Evolutionary conservation across 768 basidiomycete species (phyloP), one percentile per base, ranked within the genome.

Genomic region (Dioszegia crocea): DNA sequence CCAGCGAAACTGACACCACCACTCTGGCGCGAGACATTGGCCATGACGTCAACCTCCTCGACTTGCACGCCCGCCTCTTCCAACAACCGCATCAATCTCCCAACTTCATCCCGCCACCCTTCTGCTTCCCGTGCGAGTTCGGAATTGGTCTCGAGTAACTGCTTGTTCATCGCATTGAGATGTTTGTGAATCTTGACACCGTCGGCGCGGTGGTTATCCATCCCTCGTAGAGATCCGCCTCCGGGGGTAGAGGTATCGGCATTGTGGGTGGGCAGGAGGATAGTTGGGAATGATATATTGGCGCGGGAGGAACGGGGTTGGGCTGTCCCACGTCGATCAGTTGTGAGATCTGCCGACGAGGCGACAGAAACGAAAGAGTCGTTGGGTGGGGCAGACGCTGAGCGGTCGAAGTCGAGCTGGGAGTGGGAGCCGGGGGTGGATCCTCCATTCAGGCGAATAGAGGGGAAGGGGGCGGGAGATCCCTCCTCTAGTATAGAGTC

Each of bases 161-260:
- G 70, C 60, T 70, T 67, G 55, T 76, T 76, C 70, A 76, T 73
- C 12, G 70, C 68, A 41, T 73, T 71, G 16, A 76, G 64, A 46
- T 76, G 73, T 54, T 68, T 70, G 30, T 74, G 70, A 21, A 76
- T 71, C 57, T 76, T 76, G 64, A 67, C 59, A 2, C 68, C 74
- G 52, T 75, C 69, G 4, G 63, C 71, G 2, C 71, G 67, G 29
- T 65, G 59, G 26, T 73, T 70, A 2, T 56, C 60, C 2, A 61
- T 19, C 10, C 60, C 64, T 41, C 64, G 56, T 8, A 70, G 56
- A 2, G 64, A 68, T 1, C 65, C 61, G 12, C 61, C 61, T 9
- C 50, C 50, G 16, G 67, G 55, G 4, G 56, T 38, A 5, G 67
- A 57, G 2, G 57, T 46, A 29, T 47, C 40, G 2, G 30, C 56